These are phyloP conservation scores for Entomortierella beljakovae DNA, from an alignment of 192 early-diverging fungal genomes.

Conservation along the genomic window DNA sequence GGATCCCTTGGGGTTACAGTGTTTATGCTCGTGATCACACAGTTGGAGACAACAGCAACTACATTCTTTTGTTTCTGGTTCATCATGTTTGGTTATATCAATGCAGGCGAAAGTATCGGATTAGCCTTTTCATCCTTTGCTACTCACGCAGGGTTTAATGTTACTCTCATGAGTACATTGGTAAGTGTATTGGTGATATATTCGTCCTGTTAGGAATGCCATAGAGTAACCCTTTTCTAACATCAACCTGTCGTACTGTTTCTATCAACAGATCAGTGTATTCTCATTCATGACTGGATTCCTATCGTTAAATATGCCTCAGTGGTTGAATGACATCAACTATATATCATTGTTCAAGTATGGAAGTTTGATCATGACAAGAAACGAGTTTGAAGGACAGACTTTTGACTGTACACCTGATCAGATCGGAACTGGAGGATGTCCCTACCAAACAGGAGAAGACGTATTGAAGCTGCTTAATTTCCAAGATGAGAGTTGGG, in stretches of 20 bases:
- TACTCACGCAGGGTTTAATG: conserved; percentile 46
- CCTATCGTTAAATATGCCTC: conserved; percentile 47
- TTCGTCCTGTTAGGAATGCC: neutral
- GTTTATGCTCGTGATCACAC: conserved; percentile 39
- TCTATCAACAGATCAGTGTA: conserved; percentile 34
- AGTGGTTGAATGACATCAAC: conserved; percentile 41
- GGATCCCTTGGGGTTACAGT: conserved; percentile 41
- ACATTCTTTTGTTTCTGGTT: conserved; percentile 53
- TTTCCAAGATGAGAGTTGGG: conserved; percentile 35
- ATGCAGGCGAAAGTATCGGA: conserved; percentile 50
- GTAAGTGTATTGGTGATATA: conserved; percentile 11
- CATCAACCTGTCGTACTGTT: neutral
- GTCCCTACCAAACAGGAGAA: conserved; percentile 37
- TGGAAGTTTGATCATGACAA: conserved; percentile 28
- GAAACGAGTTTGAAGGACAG: conserved; percentile 48
- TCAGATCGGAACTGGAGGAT: conserved; percentile 18
- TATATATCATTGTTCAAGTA: conserved; percentile 48
- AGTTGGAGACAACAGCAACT: conserved; percentile 35
- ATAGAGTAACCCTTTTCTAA: neutral
- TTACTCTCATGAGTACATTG: conserved; percentile 50
- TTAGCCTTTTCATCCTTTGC: conserved; percentile 49
- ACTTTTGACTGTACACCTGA: conserved; percentile 31
- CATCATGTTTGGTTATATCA: conserved; percentile 55
- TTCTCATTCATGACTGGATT: conserved; percentile 54
- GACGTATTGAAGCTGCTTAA: conserved; percentile 11